A percentile compares a stretch with the other conserved stretches of the same genome.
Evolutionary conservation across 2,329 filamentous ascomycete species (phyloP).

Genomic region (Sporothrix globosa): DNA sequence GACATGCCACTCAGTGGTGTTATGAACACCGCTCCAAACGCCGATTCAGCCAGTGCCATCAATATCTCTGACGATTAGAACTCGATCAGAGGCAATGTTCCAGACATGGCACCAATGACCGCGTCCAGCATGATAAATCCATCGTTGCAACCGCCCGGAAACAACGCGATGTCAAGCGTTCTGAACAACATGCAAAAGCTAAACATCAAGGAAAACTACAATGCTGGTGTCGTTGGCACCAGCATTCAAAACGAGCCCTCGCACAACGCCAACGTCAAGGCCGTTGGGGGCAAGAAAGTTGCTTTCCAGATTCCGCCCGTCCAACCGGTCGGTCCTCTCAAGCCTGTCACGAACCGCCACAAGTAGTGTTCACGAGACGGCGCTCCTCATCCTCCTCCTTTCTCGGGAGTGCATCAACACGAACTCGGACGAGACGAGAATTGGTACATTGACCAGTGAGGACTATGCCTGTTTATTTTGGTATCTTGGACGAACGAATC

Average conservation of each 20-base stretch:
- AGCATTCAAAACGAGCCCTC: not conserved
- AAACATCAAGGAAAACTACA: slow-evolving; percentile 22
- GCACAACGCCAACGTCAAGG: not conserved
- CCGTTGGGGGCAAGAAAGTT: not conserved
- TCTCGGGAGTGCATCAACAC: not conserved
- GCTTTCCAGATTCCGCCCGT: not conserved
- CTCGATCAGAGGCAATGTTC: slow-evolving; percentile 21
- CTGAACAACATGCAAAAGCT: not conserved
- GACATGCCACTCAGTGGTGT: not conserved
- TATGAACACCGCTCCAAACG: not conserved
- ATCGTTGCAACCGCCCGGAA: not conserved
- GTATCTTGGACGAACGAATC: not conserved
- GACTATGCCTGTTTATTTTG: not conserved
- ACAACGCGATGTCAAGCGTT: not conserved
- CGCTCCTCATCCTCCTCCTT: not conserved
- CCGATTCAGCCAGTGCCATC: slow-evolving; percentile 2
- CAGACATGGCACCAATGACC: not conserved
- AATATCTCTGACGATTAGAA: slow-evolving; percentile 32
- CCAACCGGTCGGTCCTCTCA: not conserved
- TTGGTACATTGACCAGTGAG: not conserved
- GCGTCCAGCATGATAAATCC: no score
- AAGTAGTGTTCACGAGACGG: not conserved
- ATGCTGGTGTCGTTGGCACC: not conserved
- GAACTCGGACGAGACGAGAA: not conserved
- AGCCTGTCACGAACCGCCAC: slow-evolving; percentile 9